Evolutionary conservation across 116 monocot species (phyloP).

Genomic region (Phalaenopsis hybrid): DNA sequence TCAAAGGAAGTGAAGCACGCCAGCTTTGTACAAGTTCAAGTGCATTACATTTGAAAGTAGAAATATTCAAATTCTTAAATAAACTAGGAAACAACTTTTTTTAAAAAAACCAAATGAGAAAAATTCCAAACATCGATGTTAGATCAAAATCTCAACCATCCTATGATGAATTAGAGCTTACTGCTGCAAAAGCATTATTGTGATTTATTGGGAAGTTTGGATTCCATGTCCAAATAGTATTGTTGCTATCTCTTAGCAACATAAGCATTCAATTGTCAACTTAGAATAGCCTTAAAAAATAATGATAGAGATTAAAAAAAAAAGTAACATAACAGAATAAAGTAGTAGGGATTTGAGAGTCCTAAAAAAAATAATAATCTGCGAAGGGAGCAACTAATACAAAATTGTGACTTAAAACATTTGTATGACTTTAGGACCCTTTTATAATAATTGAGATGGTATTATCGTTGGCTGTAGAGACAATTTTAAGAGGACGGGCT

Average conservation of each 20-base stretch:
- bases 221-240: not conserved
- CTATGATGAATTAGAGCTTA: not conserved
- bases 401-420: not conserved
- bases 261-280: not conserved
- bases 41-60: not conserved
- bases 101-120: not conserved
- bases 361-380: not conserved
- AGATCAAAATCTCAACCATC: not conserved
- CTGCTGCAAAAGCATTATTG: not conserved
- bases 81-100: not conserved
- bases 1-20: not conserved
- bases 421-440: not conserved
- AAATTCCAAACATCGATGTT: not conserved
- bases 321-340: not conserved
- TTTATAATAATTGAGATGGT: not conserved
- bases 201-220: not conserved
- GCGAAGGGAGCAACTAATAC: not conserved
- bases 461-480: not conserved
- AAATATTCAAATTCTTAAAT: not conserved
- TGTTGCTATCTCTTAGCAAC: not conserved
- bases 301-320: not conserved
- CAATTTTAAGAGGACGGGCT: not conserved
- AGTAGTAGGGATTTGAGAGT: not conserved
- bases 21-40: not conserved
- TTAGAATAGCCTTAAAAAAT: not conserved